These are phyloP conservation scores for Pyrrhoderma lamaoense DNA, from an alignment of 1,284 basidiomycete genomes.

Conservation along the genomic window DNA sequence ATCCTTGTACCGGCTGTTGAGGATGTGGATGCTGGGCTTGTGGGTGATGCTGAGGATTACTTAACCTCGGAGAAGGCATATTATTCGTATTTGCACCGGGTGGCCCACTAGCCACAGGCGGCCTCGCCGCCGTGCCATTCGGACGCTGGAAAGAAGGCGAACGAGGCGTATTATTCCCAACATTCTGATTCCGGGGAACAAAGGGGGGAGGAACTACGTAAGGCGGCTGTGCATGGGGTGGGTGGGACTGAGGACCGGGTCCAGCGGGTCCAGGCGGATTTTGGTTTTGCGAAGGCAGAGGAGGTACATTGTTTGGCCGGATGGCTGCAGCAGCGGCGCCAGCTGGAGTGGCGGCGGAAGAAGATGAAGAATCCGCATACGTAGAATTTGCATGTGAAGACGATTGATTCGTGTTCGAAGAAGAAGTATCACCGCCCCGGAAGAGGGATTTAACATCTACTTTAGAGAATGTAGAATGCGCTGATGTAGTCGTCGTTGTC, in stretches of 20 bases:
- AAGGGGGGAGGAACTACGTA: conserved; percentile 28
- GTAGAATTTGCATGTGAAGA: too few species aligned
- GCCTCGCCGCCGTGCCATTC: conserved; percentile 44
- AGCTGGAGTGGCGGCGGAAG: conserved; percentile 30
- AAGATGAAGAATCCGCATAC: conserved; percentile 28
- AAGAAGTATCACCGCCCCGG: conserved; percentile 32
- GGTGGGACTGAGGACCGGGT: conserved; percentile 7
- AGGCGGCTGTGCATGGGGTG: conserved; percentile 8
- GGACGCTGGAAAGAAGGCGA: conserved; percentile 59
- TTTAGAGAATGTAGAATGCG: conserved; percentile 33
- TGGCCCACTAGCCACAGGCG: conserved; percentile 43
- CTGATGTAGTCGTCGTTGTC: conserved; percentile 24
- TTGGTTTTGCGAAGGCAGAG: conserved; percentile 26
- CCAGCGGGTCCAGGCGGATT: conserved; percentile 22
- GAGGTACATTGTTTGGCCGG: conserved; percentile 20
- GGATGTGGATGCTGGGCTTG: conserved; percentile 20
- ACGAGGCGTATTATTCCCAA: conserved; percentile 41
- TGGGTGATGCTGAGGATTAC: conserved; percentile 49
- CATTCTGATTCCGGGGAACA: conserved; percentile 33
- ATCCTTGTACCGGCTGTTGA: conserved; percentile 37
- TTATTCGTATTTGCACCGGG: conserved; percentile 34
- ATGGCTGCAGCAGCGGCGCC: conserved; percentile 35
- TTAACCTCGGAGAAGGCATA: conserved; percentile 49
- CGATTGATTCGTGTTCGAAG: too few species aligned
- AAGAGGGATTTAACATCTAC: conserved; percentile 64